phyloP scores from a whole-genome alignment of 2,329 filamentous ascomycete genomes.

The Cytospora piceicola region DNA sequence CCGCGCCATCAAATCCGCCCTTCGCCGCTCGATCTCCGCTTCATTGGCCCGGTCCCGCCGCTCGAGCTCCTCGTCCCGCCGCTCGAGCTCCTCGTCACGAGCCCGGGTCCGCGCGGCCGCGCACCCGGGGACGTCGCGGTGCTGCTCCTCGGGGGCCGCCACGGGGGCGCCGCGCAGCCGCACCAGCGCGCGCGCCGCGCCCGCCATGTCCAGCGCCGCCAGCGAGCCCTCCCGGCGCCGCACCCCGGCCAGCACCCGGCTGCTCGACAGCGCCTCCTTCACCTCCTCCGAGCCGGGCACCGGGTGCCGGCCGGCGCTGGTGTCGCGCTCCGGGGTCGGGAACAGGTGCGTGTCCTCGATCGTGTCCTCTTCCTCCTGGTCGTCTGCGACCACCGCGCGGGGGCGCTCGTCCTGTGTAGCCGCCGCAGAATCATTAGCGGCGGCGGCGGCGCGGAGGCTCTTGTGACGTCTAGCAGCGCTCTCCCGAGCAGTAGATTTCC shows the following conservation, averaged over 20 bases:
- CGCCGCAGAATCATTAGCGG: background rate
- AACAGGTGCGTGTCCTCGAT: background rate
- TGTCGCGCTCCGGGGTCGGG: background rate
- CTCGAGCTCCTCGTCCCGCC: too few species aligned
- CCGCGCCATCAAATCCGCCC: background rate
- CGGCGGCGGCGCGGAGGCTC: background rate
- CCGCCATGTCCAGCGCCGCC: background rate
- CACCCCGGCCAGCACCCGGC: background rate
- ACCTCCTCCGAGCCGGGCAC: background rate
- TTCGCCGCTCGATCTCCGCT: background rate
- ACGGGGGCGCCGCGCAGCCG: too few species aligned
- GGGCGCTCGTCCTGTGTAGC: background rate
- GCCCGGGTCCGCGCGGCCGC: background rate
- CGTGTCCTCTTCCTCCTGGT: background rate
- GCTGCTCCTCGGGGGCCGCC: too few species aligned
- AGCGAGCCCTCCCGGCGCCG: background rate
- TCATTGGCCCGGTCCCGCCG: background rate
- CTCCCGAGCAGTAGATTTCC: fast-evolving
- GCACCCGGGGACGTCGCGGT: too few species aligned
- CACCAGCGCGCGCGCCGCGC: background rate
- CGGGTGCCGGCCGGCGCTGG: background rate
- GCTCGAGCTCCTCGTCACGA: background rate
- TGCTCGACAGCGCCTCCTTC: background rate
- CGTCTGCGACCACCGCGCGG: background rate
- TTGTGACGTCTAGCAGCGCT: background rate